phyloP scores from a whole-genome alignment of 2,329 filamentous ascomycete species.

The Aureobasidium melanogenum region DNA sequence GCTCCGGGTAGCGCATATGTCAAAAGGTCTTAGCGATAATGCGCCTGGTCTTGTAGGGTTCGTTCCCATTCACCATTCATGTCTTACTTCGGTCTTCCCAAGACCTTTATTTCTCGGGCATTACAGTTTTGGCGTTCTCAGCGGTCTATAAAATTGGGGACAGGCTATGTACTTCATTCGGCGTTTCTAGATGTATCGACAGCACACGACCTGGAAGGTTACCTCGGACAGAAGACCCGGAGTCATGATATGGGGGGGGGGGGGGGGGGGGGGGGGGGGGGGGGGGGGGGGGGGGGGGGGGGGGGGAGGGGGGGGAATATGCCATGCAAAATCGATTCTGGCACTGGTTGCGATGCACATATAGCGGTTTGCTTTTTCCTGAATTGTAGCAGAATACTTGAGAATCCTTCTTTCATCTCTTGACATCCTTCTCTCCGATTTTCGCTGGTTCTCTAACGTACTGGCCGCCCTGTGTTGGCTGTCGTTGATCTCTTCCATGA shows the following conservation, averaged over 20 bases:
- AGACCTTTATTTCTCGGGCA: not conserved
- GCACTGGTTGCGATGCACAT: not conserved
- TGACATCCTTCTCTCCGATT: not conserved
- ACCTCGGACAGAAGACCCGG: not conserved
- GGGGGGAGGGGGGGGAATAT: not conserved
- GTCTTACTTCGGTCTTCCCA: not conserved
- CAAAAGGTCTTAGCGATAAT: conserved; percentile 5
- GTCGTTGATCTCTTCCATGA: not conserved
- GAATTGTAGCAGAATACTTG: not conserved
- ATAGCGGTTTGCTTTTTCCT: not conserved
- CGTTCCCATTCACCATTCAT: not conserved
- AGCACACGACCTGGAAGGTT: not conserved
- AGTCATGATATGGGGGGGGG: not conserved
- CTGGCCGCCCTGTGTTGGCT: not conserved
- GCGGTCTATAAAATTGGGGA: not conserved
- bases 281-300: no score
- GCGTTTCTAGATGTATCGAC: conserved; percentile 3
- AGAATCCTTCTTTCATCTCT: not conserved
- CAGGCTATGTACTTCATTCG: not conserved
- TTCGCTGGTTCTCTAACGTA: not conserved
- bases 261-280: no score
- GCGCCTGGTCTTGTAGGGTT: not conserved
- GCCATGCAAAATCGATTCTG: not conserved
- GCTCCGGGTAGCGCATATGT: not conserved
- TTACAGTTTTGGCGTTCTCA: not conserved